Evolutionary conservation across 2,329 filamentous ascomycete species (phyloP).

Genomic region (Trichoderma sp.): DNA sequence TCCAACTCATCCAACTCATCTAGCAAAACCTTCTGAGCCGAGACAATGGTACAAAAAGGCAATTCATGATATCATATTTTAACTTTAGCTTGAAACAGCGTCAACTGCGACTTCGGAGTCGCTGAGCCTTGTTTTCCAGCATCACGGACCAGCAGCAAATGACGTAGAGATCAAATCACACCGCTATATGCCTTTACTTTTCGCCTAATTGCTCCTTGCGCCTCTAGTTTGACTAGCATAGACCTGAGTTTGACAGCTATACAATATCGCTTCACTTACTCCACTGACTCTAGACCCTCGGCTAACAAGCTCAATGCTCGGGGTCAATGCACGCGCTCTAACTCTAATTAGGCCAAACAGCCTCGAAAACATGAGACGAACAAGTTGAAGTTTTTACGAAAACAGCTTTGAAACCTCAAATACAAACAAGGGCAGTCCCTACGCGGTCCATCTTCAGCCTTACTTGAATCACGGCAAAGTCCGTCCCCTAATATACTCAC

Average conservation of each 20-base stretch:
- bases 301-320: background rate
- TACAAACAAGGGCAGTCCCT: background rate
- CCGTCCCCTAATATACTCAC: background rate
- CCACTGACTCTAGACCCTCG: background rate
- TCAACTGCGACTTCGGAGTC: background rate
- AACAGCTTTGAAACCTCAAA: background rate
- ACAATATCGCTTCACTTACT: background rate
- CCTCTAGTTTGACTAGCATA: background rate
- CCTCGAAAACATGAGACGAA: background rate
- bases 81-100: background rate
- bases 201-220: background rate
- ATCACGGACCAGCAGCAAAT: background rate
- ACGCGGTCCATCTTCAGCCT: slow-evolving; percentile 4
- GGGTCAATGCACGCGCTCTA: background rate
- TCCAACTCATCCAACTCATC: background rate
- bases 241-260: background rate
- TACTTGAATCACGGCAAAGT: background rate
- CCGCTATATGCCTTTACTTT: background rate
- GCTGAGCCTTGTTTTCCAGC: background rate
- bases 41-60: background rate
- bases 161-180: background rate
- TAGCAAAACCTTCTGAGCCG: background rate
- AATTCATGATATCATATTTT: background rate
- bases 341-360: background rate
- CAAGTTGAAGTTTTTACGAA: background rate